phyloP scores from a whole-genome alignment of 116 monocot species.

The Papilionanthe hybrid region DNA sequence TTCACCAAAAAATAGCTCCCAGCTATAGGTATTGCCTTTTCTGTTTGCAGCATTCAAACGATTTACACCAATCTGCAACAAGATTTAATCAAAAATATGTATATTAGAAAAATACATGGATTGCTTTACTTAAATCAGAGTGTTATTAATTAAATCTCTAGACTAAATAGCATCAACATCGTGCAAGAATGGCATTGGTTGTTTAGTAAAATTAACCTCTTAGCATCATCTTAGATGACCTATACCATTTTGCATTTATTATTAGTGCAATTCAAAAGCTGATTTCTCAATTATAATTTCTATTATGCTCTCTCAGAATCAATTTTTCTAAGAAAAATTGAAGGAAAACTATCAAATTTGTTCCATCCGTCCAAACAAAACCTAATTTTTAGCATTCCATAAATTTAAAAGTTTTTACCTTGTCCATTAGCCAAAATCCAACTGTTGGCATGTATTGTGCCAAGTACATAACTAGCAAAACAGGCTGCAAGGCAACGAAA shows the following conservation, averaged over 20 bases:
- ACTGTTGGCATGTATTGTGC: conserved; percentile 78
- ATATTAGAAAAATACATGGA: too few relatives aligned
- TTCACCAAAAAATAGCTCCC: conserved; percentile 54
- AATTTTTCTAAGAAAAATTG: not conserved
- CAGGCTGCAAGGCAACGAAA: conserved; percentile 62
- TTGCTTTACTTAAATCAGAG: too few relatives aligned
- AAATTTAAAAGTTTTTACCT: conserved; percentile 39
- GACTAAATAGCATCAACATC: too few relatives aligned
- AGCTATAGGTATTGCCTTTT: conserved; percentile 54
- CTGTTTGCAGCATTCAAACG: conserved; percentile 61
- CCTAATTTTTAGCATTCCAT: not conserved
- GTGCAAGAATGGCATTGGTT: not conserved
- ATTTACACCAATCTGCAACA: conserved; percentile 53
- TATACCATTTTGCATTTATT: too few relatives aligned
- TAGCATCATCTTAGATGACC: too few relatives aligned
- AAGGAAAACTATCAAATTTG: not conserved
- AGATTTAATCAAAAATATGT: not conserved
- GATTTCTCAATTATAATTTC: not conserved
- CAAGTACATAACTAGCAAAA: conserved; percentile 80
- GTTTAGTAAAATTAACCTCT: not conserved
- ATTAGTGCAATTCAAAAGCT: too few relatives aligned
- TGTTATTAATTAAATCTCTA: too few relatives aligned
- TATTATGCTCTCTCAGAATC: not conserved
- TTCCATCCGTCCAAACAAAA: not conserved
- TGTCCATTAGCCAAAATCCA: conserved; percentile 70